phyloP scores from a whole-genome alignment of 176 grass and related monocot species.

The Leersia perrieri region DNA sequence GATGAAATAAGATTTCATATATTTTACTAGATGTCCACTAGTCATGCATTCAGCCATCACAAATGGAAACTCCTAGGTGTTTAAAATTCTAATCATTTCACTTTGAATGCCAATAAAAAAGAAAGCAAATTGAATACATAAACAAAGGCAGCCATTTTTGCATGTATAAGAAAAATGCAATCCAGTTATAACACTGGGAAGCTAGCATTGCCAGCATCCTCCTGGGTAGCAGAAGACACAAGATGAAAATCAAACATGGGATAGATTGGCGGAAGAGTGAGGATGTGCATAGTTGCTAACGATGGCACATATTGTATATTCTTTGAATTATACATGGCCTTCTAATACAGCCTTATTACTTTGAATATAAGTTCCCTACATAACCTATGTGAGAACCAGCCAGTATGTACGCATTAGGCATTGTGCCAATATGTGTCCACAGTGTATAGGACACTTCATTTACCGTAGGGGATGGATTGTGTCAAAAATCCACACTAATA shows the following conservation, averaged over 20 bases:
- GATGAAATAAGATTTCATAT: background rate
- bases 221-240: background rate
- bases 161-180: background rate
- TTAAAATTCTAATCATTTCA: background rate
- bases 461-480: background rate
- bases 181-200: background rate
- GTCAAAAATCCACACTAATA: background rate
- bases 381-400: background rate
- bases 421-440: background rate
- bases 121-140: background rate
- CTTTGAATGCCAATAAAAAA: background rate
- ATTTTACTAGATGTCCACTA: background rate
- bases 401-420: background rate
- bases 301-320: background rate
- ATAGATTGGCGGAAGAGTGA: background rate
- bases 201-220: background rate
- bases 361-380: background rate
- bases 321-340: background rate
- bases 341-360: background rate
- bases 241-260: background rate
- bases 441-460: background rate
- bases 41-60: background rate
- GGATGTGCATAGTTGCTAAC: background rate
- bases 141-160: background rate
- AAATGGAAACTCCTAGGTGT: background rate